Conservation (phyloP, 2,329 filamentous ascomycete genomes). For the Aspergillus nomiae region DNA sequence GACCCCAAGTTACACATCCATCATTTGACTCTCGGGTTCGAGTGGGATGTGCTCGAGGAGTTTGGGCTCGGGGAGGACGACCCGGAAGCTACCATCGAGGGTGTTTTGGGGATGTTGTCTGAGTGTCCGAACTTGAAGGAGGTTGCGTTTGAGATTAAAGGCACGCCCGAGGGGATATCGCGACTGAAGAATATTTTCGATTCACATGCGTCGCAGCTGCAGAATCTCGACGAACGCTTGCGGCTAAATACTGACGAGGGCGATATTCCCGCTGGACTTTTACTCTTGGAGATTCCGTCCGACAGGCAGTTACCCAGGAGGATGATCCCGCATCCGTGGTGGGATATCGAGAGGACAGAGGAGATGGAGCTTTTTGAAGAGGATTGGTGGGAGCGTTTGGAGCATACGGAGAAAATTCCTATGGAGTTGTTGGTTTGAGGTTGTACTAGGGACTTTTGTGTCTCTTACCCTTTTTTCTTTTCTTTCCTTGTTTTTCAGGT, state of each 20-base stretch:
- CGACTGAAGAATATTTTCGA: background rate
- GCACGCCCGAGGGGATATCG: background rate
- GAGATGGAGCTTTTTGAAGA: background rate
- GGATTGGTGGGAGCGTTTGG: slow-evolving; percentile 1
- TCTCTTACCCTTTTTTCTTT: no score
- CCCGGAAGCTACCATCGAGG: background rate
- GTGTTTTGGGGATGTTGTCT: background rate
- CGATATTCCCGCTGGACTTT: background rate
- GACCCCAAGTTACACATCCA: background rate
- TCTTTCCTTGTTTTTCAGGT: background rate
- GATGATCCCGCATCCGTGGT: background rate
- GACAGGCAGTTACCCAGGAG: background rate
- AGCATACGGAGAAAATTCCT: background rate
- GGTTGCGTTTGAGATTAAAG: background rate
- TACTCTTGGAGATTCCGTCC: background rate
- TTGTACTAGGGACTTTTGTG: background rate
- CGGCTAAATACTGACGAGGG: background rate
- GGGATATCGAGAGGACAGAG: background rate
- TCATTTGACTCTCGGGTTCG: background rate
- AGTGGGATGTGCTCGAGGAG: background rate
- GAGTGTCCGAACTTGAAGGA: background rate
- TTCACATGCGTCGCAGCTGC: background rate
- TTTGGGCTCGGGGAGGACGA: background rate
- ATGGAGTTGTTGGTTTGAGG: background rate
- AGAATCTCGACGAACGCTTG: background rate